Evolutionary conservation across 176 grass and related monocot species (phyloP).

Genomic region (Carex littledalei): DNA sequence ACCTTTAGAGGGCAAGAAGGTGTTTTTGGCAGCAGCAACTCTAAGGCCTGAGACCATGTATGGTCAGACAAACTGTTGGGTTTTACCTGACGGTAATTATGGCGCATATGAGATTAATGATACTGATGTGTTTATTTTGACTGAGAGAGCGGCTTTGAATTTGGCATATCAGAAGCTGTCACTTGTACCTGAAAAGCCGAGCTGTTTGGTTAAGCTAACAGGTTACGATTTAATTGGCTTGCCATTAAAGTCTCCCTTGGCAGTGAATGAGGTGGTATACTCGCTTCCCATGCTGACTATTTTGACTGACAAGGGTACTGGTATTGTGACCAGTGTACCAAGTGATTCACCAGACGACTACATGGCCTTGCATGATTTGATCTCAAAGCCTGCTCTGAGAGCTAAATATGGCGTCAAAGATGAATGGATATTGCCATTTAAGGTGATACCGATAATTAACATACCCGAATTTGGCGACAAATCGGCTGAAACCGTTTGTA

Average conservation of each 20-base stretch:
- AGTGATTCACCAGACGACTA: conserved; percentile 74
- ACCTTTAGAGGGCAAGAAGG: conserved; percentile 51
- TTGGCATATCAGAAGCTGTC: conserved; percentile 69
- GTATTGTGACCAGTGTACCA: conserved; percentile 62
- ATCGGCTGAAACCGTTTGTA: conserved; percentile 58
- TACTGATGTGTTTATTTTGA: conserved; percentile 63
- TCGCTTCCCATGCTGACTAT: conserved; percentile 67
- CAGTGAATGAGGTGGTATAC: conserved; percentile 55
- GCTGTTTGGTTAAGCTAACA: conserved; percentile 50
- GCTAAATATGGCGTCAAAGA: conserved; percentile 60
- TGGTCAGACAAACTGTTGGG: conserved; percentile 81
- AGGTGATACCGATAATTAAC: conserved; percentile 55
- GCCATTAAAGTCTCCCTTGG: conserved; percentile 49
- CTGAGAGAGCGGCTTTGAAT: conserved; percentile 54
- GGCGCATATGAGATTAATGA: conserved; percentile 80
- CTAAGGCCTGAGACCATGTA: conserved; percentile 79
- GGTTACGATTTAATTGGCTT: conserved; percentile 63
- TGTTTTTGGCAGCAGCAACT: conserved; percentile 68
- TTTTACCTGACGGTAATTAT: conserved; percentile 61
- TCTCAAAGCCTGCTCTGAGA: conserved; percentile 50
- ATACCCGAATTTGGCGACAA: conserved; percentile 75
- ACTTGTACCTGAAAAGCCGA: conserved; percentile 44
- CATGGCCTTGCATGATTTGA: conserved; percentile 61
- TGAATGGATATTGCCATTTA: conserved; percentile 58
- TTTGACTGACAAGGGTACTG: conserved; percentile 55